These are phyloP conservation scores for Flaveria robusta DNA, from an alignment of 129 eudicot genomes.

Conservation along the genomic window DNA sequence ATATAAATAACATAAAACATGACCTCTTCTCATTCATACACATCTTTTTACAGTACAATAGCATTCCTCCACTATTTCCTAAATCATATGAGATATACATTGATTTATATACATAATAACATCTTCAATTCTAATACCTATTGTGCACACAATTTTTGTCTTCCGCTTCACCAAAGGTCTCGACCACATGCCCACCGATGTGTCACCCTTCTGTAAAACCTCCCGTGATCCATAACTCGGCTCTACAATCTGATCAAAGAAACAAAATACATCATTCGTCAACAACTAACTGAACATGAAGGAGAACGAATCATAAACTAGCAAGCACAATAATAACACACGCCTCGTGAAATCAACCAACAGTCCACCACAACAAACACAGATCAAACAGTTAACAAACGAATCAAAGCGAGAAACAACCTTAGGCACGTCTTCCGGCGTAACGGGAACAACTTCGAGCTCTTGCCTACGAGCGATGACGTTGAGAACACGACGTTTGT, in stretches of 20 bases:
- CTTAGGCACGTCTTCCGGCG: constrained; percentile 76
- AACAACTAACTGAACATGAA: constrained; percentile 6
- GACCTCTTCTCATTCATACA: no score
- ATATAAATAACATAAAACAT: no score
- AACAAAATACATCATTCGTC: background rate
- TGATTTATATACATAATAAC: no score
- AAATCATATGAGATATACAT: no score
- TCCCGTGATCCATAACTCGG: constrained; percentile 45
- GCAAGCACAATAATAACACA: background rate
- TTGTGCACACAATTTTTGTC: constrained; percentile 94
- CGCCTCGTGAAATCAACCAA: constrained; percentile 8
- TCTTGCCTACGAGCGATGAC: constrained; percentile 54
- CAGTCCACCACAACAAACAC: constrained; percentile 10
- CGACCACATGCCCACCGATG: constrained; percentile 63
- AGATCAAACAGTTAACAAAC: background rate
- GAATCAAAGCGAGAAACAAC: constrained; percentile 21
- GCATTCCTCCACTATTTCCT: no score
- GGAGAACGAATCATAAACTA: background rate
- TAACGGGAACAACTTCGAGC: constrained; percentile 61
- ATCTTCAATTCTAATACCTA: constrained; percentile 4
- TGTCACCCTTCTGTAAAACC: constrained; percentile 54
- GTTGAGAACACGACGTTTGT: constrained; percentile 24
- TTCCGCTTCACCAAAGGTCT: constrained; percentile 83
- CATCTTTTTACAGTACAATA: no score
- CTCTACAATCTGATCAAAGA: constrained; percentile 48